A percentile compares a stretch with the other conserved stretches of the same genome.
phyloP scores from a whole-genome alignment of 345 rosid species.

The Linum lewisii region DNA sequence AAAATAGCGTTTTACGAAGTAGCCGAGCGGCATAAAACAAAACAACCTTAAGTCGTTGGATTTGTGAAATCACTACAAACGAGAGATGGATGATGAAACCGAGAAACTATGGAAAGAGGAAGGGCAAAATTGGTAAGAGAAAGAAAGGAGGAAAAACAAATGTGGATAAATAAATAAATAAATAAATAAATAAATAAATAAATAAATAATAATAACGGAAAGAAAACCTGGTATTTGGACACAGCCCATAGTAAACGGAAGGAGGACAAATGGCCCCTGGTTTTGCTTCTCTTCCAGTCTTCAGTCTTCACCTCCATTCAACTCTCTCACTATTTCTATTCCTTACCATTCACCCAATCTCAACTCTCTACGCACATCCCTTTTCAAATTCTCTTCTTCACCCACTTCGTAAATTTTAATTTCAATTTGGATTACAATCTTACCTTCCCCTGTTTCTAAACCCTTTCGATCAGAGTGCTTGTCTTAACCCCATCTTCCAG shows the following conservation, averaged over 20 bases:
- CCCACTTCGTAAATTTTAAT: constrained; percentile 13
- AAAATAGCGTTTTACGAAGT: no score
- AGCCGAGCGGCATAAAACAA: no score
- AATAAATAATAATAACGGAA: not conserved
- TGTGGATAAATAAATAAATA: no score
- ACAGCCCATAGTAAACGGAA: constrained; percentile 46
- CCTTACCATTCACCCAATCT: constrained; percentile 11
- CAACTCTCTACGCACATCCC: not conserved
- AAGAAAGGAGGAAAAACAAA: no score
- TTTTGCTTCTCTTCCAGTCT: constrained; percentile 33
- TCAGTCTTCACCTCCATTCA: constrained; percentile 12
- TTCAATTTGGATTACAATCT: constrained; percentile 1
- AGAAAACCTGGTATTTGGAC: constrained; percentile 29
- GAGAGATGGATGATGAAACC: no score
- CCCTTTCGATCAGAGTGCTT: not conserved
- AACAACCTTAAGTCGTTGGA: no score
- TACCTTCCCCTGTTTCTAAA: not conserved
- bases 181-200: no score
- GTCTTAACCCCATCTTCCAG: not conserved
- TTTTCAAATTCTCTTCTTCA: not conserved
- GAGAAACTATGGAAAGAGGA: no score
- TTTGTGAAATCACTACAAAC: no score
- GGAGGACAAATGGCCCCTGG: constrained; percentile 57
- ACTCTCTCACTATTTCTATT: constrained; percentile 1
- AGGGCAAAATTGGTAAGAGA: no score